Evolutionary conservation across 1,284 basidiomycete species (phyloP), one percentile per base, ranked within the genome.

Genomic region (Vanrija humicola): DNA sequence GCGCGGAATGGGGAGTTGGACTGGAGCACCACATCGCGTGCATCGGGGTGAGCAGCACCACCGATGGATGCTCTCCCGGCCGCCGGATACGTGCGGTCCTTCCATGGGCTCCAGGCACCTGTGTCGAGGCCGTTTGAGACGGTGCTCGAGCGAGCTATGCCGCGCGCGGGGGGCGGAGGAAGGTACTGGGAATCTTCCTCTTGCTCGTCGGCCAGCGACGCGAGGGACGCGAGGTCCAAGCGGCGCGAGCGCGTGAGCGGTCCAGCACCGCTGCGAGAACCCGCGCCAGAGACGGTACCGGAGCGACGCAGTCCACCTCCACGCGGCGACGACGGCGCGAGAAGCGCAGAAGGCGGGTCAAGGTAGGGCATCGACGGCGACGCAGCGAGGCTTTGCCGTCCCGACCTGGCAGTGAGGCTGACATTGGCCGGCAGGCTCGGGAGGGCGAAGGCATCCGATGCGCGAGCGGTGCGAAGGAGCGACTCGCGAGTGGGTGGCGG

Each of bases 91-190:
- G 34, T 34, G 12, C 34, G 34, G 1, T 60, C 60, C 50, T 65
- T 66, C 70, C 69, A 70, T 3, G 70, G 70, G 58, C 68, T 70
- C 70, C 69, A 73, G 10, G 46, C 26, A 44, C 58, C 48, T 2
- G 34, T 34, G 34, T 34, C 34, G 12, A 34, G 34, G 34, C 34
- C 9, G 34, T 34, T 34, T 10, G 34, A 34, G 3, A 34, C 34
- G 34, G 34, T 34, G 54, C 55, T 25, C 19, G 19, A 23, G 40
- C 18, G 28, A 10, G 28, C 26, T 16, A 51, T 45, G 14, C 46
- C 28, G 42, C 54, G 49, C 25, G 12, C 29, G 46, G 19, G 46
- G 18, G 46, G 6, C 23, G 38, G 39, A 5, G 18, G 25, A n/a
- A 23, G 39, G 40, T 18, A n/a, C 15, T 42, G 45, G 43, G 40